These are phyloP conservation scores for Tricholoma hemisulphureum DNA, from an alignment of 768 basidiomycete species.

Conservation along the genomic window DNA sequence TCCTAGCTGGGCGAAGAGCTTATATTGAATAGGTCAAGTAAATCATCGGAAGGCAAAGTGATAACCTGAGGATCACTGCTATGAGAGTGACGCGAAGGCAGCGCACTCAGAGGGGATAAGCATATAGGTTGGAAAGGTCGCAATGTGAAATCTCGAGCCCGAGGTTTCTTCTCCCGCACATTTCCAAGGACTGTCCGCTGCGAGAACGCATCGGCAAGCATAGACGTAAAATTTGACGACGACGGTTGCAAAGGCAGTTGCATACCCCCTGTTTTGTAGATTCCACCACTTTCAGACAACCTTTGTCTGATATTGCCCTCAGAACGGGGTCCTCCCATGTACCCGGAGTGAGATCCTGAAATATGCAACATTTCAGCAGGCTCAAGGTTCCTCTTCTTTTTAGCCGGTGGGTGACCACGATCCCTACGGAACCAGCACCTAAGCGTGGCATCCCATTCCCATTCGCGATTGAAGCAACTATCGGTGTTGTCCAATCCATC, in stretches of 20 bases:
- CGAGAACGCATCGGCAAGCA: conserved; percentile 39
- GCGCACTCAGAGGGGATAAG: not conserved
- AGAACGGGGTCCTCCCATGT: not conserved
- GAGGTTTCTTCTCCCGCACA: not conserved
- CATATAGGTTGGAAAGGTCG: not conserved
- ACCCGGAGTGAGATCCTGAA: not conserved
- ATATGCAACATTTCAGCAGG: not conserved
- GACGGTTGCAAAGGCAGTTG: not conserved
- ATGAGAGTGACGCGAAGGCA: not conserved
- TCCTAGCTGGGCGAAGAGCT: not conserved
- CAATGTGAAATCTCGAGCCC: not conserved
- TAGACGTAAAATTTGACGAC: conserved; percentile 35
- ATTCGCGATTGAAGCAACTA: conserved; percentile 21
- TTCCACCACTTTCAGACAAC: not conserved
- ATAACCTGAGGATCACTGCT: not conserved
- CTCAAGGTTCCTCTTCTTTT: conserved; percentile 11
- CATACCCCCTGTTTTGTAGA: not conserved
- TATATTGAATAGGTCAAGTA: conserved; percentile 48
- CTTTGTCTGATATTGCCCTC: not conserved
- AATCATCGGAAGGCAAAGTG: conserved; percentile 43
- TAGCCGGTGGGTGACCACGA: not conserved
- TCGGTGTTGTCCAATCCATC: not conserved
- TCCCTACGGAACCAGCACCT: conserved; percentile 42
- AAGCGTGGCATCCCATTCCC: conserved; percentile 50
- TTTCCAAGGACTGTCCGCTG: conserved; percentile 35